Conservation (phyloP, 805 yeast species). For the Sungouiozyma intestinalis region DNA sequence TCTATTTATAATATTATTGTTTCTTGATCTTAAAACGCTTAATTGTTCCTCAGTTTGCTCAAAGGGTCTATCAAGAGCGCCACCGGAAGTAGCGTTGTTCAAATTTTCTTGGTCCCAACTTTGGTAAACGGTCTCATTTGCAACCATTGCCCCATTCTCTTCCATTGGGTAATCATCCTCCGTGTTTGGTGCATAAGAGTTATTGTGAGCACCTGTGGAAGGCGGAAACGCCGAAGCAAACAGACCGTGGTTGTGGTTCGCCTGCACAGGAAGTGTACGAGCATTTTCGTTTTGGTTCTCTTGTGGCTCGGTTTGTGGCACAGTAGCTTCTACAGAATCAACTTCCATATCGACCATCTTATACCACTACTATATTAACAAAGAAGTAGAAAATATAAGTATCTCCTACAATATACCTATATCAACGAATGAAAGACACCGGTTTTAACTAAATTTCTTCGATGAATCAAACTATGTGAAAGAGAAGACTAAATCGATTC, state of each 20-base stretch:
- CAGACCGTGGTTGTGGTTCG: neutral
- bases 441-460: too few species aligned
- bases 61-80: neutral
- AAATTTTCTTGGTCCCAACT: neutral
- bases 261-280: neutral
- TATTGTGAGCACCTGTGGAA: neutral
- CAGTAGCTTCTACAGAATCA: neutral
- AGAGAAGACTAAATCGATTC: too few species aligned
- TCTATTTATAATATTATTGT: neutral
- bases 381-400: too few species aligned
- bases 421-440: conserved; percentile 1
- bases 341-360: neutral
- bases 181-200: neutral
- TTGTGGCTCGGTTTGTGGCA: neutral
- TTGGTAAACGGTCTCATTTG: neutral
- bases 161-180: neutral
- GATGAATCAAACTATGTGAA: too few species aligned
- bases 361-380: neutral
- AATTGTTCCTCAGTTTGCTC: neutral
- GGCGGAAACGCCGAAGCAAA: neutral
- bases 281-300: neutral
- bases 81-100: neutral
- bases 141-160: neutral
- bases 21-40: neutral
- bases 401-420: too few species aligned